Base-by-base conservation (phyloP, 495 filamentous ascomycete genomes). In the Podospora sp. region DNA sequence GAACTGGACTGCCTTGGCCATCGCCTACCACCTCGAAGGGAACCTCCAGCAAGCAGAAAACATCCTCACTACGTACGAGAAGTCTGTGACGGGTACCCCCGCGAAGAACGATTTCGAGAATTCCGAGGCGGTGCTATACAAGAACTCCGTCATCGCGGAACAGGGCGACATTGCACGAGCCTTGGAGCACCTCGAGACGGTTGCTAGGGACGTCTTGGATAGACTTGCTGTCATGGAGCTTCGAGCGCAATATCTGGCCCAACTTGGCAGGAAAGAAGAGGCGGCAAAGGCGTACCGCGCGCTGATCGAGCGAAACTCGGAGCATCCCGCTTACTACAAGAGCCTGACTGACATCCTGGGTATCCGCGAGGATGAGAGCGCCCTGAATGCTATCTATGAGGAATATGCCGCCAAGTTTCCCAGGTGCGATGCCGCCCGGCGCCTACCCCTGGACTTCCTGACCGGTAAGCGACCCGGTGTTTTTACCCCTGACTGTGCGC, bases 1-100 rank as follows among this genome's bases (percentile, higher is more conserved):
- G 78, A 97, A 96, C 78, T 99, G 95, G 95, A 98, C 95, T 0
- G 95, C 91, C 6, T 78, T 99, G 55, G 95, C 96, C 11, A 90
- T 98, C 52, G 96, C 93, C 35, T 88, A 97, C 72, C 95, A 99
- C 75, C 82, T 99, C 66, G 85, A 88, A 18, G 95, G 96, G 4
- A 89, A 97, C 71, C 81, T 95, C 70, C 77, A 81, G 26, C 90
- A 93, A 70, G 96, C 95, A 36, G 96, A 99, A 80, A 92, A 92
- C 68, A 92, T 97, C 57, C 78, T 99, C 60, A 91, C 87, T 5
- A 94, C 91, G 14, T 99, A 91, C 78, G 95, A 99, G 77, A 92
- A 95, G 63, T 97, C 94, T 1, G 70, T 99, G 67, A 95, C 94
- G 79, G 82, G 82, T 12, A 81, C 88, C 0, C 91, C 93, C 14